Base-by-base conservation (phyloP, 805 yeast genomes). In the Priceomyces haplophilus region DNA sequence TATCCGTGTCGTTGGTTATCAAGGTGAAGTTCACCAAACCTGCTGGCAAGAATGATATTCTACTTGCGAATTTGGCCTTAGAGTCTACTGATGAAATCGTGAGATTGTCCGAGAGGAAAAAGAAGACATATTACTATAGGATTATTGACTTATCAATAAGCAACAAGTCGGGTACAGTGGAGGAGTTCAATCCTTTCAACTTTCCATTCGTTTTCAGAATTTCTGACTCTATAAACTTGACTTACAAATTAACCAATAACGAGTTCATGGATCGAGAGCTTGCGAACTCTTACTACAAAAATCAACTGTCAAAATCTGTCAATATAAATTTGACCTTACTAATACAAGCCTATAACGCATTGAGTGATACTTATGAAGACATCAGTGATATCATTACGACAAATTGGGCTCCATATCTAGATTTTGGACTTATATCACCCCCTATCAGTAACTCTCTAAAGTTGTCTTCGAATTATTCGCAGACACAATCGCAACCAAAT, bases 61-160 rank as follows among this genome's bases (percentile, higher is more conserved):
- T 78, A 1, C 54, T 78, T n/a, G 69, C 79, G 1, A 72, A 78
- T 0, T 55, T 78, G 35, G 76, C 72, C 41, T 56, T 78, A 8
- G 80, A 75, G 44, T 61, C 72, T 2, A 67, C 80, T 1, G 75
- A 72, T 2, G 71, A 59, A 25, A 56, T 76, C 12, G 49, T 46
- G 10, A 40, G 43, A 7, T 37, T 42, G 8, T 10, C 36, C 37
- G 46, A 48, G 16, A 29, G 32, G 18, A 24, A 29, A 15, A 45
- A 43, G 19, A 43, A 38, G 16, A 42, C 49, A 10, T 56, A 53
- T 44, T 40, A 25, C 33, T 56, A 61, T 42, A 50, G 54, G 27
- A 59, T 66, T 15, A 31, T 52, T 29, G 49, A 54, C 32, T 39
- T 64, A 15, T 39, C 45, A 1, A 50, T 63, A 35, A 54, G 51